Base-by-base conservation (phyloP, 1,284 basidiomycete species). In the Ceratobasidium sp. region DNA sequence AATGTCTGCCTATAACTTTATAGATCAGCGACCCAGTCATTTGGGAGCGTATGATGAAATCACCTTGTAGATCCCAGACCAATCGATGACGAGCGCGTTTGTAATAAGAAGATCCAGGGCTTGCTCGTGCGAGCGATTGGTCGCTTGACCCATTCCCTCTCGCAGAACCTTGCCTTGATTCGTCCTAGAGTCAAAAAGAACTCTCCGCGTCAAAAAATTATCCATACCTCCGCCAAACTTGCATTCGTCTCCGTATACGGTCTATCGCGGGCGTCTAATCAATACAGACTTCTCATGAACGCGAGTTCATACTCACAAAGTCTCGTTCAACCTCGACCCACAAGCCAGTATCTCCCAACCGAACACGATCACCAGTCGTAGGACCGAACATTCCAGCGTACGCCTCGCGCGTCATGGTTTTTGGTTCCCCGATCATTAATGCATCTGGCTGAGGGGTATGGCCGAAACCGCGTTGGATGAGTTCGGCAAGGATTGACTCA, bases 141-240 rank as follows among this genome's bases (percentile, higher is more conserved):
- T 93, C 0, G 92, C 91, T 81, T 99, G 97, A 6, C 96, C 97
- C 92, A 96, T 96, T 9, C 96, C 96, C 78, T 98, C 96, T n/a
- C 96, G 90, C 62, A 97, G 91, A 0, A 91, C 89, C 82, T 98
- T 98, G 14, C 94, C 92, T 92, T 74, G 21, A 26, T n/a, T n/a
- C n/a, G n/a, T n/a, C n/a, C n/a, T n/a, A n/a, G n/a, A n/a, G n/a
- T n/a, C n/a, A n/a, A n/a, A n/a, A n/a, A n/a, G n/a, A n/a, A n/a
- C n/a, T n/a, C n/a, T n/a, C n/a, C 23, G 58, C 23, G 60, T 70
- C 23, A 71, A 45, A 74, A 58, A 6, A 39, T 39, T 39, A 39
- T 39, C 75, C 82, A 76, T 76, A 89, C 93, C 96, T 78, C 97
- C 97, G 14, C 97, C 97, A 78, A 99, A 99, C 81, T 98, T 99